Base-by-base conservation (phyloP, 768 basidiomycete species). In the Collybia sp. region DNA sequence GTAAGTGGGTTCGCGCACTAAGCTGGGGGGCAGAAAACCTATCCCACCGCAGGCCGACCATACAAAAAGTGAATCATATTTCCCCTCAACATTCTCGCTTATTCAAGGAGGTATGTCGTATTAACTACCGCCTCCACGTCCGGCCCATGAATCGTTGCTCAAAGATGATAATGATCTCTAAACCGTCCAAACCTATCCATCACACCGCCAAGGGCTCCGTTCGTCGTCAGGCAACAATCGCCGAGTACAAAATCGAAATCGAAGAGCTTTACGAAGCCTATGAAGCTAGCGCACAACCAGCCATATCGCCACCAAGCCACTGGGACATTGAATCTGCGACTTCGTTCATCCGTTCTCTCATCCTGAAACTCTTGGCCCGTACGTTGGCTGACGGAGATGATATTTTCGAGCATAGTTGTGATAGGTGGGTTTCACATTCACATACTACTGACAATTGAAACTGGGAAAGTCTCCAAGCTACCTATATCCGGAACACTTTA, bases 51-150 rank as follows among this genome's bases (percentile, higher is more conserved):
- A 73, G 71, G 71, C 60, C 69, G 0, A 71, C 62, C 6, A 59
- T 75, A 3, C 63, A 69, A 37, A 57, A 64, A 46, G 58, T 67
- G 43, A 75, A 74, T 46, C 46, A 42, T 5, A 63, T 59, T 43
- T 69, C 71, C 0, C 72, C 72, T 12, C 58, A 67, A 30, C 71
- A 73, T 51, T 72, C 71, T 2, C 55, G 70, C n/a, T 51, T 76
- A 4, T 72, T 73, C 58, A 72, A 71, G 50, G 72, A 72, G 65
- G 70, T 68, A 10, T 34, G 54, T 40, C 15, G 30, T 12, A 43
- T 13, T n/a, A 15, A 43, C 36, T 11, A 42, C 12, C 4, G n/a
- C 12, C 15, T 49, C 16, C 37, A 9, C 16, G 20, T 20, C 40
- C 17, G 2, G 2, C 18, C 13, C 6, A 15, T 4, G 11, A 30